A percentile compares a stretch with the other conserved stretches of the same genome.
Evolutionary conservation across 768 basidiomycete species (phyloP).

Genomic region (Ramaria sp.): DNA sequence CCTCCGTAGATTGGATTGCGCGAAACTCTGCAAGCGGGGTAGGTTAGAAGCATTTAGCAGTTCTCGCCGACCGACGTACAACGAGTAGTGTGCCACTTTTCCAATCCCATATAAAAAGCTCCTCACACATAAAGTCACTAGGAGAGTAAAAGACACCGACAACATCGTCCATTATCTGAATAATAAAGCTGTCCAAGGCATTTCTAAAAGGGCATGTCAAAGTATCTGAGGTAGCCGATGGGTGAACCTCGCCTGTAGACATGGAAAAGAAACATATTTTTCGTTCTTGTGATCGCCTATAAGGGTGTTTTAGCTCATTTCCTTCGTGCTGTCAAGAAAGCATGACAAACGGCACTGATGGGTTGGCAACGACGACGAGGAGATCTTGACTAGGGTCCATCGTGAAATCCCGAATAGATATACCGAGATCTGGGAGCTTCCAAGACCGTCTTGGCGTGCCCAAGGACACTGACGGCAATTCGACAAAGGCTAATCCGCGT

Average conservation of each 20-base stretch:
- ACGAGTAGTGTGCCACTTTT: slow-evolving; percentile 37
- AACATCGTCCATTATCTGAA: slow-evolving; percentile 46
- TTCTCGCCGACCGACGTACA: slow-evolving; percentile 26
- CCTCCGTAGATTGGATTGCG: too few relatives aligned
- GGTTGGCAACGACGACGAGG: slow-evolving; percentile 38
- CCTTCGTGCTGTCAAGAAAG: background rate
- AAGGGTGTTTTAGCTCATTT: background rate
- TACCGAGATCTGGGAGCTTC: slow-evolving; percentile 26
- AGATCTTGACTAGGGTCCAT: slow-evolving; percentile 63
- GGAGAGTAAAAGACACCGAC: slow-evolving; percentile 37
- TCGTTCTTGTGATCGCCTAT: background rate
- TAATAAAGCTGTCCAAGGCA: slow-evolving; percentile 20
- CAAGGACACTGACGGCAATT: slow-evolving; percentile 38
- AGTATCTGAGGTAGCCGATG: slow-evolving; percentile 25
- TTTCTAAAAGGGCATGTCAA: slow-evolving; percentile 21
- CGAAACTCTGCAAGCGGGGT: too few relatives aligned
- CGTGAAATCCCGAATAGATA: slow-evolving; percentile 40
- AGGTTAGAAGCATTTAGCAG: too few relatives aligned
- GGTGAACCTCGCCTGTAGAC: slow-evolving; percentile 35
- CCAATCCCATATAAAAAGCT: slow-evolving; percentile 60
- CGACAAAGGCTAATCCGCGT: slow-evolving; percentile 28
- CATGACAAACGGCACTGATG: too few relatives aligned
- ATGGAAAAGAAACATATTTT: slow-evolving; percentile 16
- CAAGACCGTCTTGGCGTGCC: slow-evolving; percentile 36
- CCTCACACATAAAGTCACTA: slow-evolving; percentile 24